These are phyloP conservation scores for Wolfiporia cocos DNA, from an alignment of 1,284 basidiomycete species.

Conservation along the genomic window DNA sequence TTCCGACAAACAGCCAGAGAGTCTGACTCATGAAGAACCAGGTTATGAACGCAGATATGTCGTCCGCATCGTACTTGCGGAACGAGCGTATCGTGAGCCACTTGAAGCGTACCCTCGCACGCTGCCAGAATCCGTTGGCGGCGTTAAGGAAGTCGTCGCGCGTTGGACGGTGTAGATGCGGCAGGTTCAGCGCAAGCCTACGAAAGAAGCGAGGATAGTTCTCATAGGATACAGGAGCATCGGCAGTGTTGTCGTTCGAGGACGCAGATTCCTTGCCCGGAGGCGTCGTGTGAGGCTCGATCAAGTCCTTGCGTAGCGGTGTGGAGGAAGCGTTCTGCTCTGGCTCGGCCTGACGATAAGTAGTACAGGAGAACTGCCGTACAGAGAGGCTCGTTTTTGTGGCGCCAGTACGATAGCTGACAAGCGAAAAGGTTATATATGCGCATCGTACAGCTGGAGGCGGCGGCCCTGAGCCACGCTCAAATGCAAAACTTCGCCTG, in stretches of 20 bases:
- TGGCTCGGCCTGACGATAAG: background rate
- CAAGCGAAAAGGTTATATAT: too few species aligned
- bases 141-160: slow-evolving; percentile 86
- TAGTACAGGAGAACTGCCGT: background rate
- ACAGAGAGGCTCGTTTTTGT: background rate
- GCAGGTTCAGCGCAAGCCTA: slow-evolving; percentile 66
- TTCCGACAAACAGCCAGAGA: slow-evolving; percentile 90
- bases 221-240: slow-evolving; percentile 37
- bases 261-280: background rate
- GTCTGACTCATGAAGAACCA: slow-evolving; percentile 95
- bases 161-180: slow-evolving; percentile 78
- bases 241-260: background rate
- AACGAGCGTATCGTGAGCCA: slow-evolving; percentile 98
- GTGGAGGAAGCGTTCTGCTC: too few species aligned
- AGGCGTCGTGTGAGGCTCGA: background rate
- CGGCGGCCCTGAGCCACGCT: too few species aligned
- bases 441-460: too few species aligned
- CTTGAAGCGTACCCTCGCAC: slow-evolving; percentile 89
- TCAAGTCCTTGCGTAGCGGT: too few species aligned
- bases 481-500: slow-evolving; percentile 9
- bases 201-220: slow-evolving; percentile 81
- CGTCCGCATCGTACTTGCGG: slow-evolving; percentile 93
- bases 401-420: too few species aligned
- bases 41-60: slow-evolving; percentile 93
- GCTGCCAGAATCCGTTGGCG: slow-evolving; percentile 86